These are phyloP conservation scores for Acanthamoeba quina DNA, from an alignment of 208 protist genomes.

Conservation along the genomic window DNA sequence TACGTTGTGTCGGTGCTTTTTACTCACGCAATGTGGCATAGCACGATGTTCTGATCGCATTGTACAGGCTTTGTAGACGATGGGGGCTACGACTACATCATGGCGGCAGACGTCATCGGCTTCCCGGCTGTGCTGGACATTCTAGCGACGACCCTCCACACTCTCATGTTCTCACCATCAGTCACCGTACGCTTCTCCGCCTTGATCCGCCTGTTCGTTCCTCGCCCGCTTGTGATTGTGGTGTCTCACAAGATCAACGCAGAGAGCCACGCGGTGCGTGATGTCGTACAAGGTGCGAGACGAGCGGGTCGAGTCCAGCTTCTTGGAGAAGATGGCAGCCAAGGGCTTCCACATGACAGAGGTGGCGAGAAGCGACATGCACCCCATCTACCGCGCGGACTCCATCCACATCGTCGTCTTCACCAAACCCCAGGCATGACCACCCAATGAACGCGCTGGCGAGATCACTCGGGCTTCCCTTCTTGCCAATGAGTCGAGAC, in stretches of 20 bases:
- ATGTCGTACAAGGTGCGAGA: conserved; percentile 47
- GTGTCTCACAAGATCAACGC: not conserved
- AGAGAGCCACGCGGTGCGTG: not conserved
- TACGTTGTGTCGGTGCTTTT: not conserved
- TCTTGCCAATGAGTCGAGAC: not conserved
- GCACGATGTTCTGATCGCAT: too few relatives aligned
- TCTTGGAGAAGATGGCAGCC: conserved; percentile 8
- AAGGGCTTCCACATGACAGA: not conserved
- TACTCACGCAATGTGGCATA: not conserved
- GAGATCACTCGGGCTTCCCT: too few relatives aligned
- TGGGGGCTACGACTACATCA: conserved; percentile 18
- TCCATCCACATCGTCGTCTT: conserved; percentile 24
- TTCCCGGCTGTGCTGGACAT: conserved; percentile 23
- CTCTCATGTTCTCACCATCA: conserved; percentile 1
- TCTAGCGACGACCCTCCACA: not conserved
- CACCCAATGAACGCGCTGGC: too few relatives aligned
- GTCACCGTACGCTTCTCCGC: not conserved
- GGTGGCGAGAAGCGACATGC: not conserved
- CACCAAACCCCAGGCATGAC: not conserved
- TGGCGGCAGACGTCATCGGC: conserved; percentile 31
- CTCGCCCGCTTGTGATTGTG: not conserved
- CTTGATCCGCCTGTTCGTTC: not conserved
- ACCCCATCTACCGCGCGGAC: not conserved
- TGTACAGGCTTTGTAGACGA: not conserved
- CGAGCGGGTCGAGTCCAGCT: conserved; percentile 5